Evolutionary conservation across 2,329 filamentous ascomycete species (phyloP), one percentile per base, ranked within the genome.

Genomic region (Microsporum audouinii): DNA sequence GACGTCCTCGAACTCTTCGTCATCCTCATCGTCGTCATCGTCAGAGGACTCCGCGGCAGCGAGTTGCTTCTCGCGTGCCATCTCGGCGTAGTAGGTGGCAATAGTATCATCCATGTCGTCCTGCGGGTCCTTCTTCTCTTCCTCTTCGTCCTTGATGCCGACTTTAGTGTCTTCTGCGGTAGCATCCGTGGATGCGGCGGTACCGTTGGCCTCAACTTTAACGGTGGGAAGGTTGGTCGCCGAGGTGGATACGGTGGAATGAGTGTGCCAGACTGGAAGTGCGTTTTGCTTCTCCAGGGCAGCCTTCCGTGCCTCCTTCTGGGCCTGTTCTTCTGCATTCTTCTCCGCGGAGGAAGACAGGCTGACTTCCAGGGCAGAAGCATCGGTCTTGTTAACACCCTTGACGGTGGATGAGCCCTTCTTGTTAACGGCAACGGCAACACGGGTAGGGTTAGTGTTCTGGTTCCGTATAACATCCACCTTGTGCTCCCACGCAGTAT

Each of bases 191-290:
- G 47, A 38, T 41, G 59, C 27, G 5, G 33, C 47, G 10, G 38
- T 51, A 27, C 63, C 65, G 57, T 63, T 63, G 6, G 61, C 27
- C 39, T 64, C 65, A 8, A 61, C 1, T 39, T 65, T 64, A 7
- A 63, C 55, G 36, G 51, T 34, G 2, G 56, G 34, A 12, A 65
- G 7, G 38, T 64, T 64, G 12, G 41, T 60, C 27, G 63, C 49
- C 41, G 62, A 62, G 10, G 65, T 63, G n/a, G 58, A 62, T 27
- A 80, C 77, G 0, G 78, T 80, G 45, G 77, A 79, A 57, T 78
- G 75, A 5, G 78, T 80, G 64, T 80, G 77, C 79, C 79, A 82
- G 14, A 78, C 76, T 0, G 79, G 79, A 7, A 81, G 70, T 3
- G 76, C 75, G 57, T 81, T 82, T 65, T 80, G 78, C 62, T 79